Base-by-base conservation (phyloP, 2,329 filamentous ascomycete genomes). In the Neonectria hederae region DNA sequence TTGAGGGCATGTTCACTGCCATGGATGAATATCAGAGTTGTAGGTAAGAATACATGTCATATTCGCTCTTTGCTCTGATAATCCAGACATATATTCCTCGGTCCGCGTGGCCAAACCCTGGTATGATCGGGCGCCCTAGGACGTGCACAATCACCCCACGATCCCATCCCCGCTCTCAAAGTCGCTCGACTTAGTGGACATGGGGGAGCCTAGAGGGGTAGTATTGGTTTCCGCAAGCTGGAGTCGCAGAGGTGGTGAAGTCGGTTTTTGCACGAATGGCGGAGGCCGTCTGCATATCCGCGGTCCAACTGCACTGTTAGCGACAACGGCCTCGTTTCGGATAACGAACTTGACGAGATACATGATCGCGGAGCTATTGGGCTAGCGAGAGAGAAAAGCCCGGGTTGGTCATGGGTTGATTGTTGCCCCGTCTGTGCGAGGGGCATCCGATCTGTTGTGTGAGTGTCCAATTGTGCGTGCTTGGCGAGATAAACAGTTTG, bases 261-360 rank as follows among this genome's bases (percentile, higher is more conserved):
- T 26, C n/a, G 35, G 48, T 66, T 69, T 71, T 69, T 56, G 65
- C 68, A 65, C 66, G 65, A 69, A 71, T 71, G 40, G 57, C 62
- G 59, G 63, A 51, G 24, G 24, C 49, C 40, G 35, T 59, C 19
- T 43, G 9, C 6, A 26, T 52, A 55, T 52, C 51, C 61, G 38
- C 55, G 54, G 28, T 32, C 32, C 24, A 19, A 51, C 61, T 51
- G 52, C 57, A 26, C 28, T 51, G 57, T 40, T 48, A 21, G 56
- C 54, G 52, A 38, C 8, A n/a, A 19, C 46, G n/a, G 17, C 22
- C 30, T 63, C 54, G 65, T 67, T 67, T 67, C 62, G 62, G 54
- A 56, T 65, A 68, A 19, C 54, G 63, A 51, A 54, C 17, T 13
- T 10, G 38, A 24, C 28, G 19, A 58, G 42, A 58, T 56, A 54